Base-by-base conservation (phyloP, 805 yeast genomes). In the Tetrapisispora iriomotensis region DNA sequence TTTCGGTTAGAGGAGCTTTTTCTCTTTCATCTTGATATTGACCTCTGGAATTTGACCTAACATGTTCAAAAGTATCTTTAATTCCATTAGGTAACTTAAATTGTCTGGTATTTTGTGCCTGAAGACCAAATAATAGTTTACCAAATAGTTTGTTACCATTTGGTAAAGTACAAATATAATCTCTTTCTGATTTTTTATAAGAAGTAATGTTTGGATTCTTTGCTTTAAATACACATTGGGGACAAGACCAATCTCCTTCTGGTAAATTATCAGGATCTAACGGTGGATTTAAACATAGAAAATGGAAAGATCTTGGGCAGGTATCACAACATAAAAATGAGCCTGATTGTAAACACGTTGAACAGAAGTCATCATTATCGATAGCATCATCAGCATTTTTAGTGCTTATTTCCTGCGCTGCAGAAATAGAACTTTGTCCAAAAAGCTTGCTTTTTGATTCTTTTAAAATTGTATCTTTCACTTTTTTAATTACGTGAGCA, bases 241-340 rank as follows among this genome's bases (percentile, higher is more conserved):
- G 71, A 63, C 98, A 90, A 48, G 71, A 77, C 98, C 98, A 90
- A 45, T 77, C 81, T 27, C 82, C 95, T 35, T 81, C 94, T 0
- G 97, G 97, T 7, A 85, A 62, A 28, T 71, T 56, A 37, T 72
- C 69, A 30, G 81, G 86, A 48, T 81, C 85, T 25, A 80, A 62
- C 0, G 98, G 97, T 3, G 97, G 97, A 51, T 84, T 82, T 44
- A 90, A 74, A 58, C 98, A 90, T 5, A 83, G 69, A 54, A 92
- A 86, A 56, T 90, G 98, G 61, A 90, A 92, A 2, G 95, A 83
- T 50, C 71, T 72, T 0, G 96, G 96, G 60, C 98, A 90, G 2
- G 83, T 70, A 50, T 90, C 98, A 62, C 98, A 90, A 61, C 97
- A 92, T 19, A 90, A 67, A 50, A 90, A 87, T 21, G 83, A 71